Evolutionary conservation across 352 stramenopile genomes (phyloP).

Genomic region (Phytopythium aichiense): DNA sequence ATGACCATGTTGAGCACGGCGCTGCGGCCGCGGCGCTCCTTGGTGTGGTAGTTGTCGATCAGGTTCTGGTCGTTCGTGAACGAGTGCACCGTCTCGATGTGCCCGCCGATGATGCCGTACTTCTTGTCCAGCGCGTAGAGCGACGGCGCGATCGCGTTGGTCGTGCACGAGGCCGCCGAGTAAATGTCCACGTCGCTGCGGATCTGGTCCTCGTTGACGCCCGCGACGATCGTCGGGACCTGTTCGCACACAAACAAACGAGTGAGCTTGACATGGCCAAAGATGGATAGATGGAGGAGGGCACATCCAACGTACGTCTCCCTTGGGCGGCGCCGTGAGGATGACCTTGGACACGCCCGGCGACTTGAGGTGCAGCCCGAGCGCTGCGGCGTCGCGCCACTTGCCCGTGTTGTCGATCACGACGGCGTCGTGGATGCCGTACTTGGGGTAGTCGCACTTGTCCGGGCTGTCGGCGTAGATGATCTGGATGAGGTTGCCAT

Average conservation of each 20-base stretch:
- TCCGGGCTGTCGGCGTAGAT: slow-evolving; percentile 81
- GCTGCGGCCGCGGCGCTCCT: slow-evolving; percentile 81
- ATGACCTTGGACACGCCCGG: slow-evolving; percentile 79
- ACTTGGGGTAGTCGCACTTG: slow-evolving; percentile 86
- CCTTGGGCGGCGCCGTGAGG: slow-evolving; percentile 73
- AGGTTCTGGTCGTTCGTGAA: slow-evolving; percentile 90
- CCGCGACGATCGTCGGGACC: slow-evolving; percentile 73
- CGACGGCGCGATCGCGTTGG: slow-evolving; percentile 80
- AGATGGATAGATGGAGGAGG: too few species aligned
- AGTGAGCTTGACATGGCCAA: too few species aligned
- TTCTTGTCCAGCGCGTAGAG: slow-evolving; percentile 75
- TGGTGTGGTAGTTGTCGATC: slow-evolving; percentile 88
- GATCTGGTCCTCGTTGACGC: slow-evolving; percentile 76
- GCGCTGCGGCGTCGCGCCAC: slow-evolving; percentile 63
- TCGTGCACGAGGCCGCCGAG: slow-evolving; percentile 81
- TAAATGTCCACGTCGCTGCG: slow-evolving; percentile 55
- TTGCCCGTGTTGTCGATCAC: slow-evolving; percentile 89
- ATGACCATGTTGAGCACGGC: slow-evolving; percentile 90
- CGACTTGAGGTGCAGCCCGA: slow-evolving; percentile 73
- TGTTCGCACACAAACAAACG: not conserved
- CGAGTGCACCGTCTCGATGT: slow-evolving; percentile 89
- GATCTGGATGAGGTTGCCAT: slow-evolving; percentile 86
- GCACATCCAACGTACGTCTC: slow-evolving; percentile 18
- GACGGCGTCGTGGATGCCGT: slow-evolving; percentile 83
- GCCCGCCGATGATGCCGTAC: slow-evolving; percentile 74